phyloP scores from a whole-genome alignment of 2,329 filamentous ascomycete genomes.

The Immersiporthe knoxdaviesiana region DNA sequence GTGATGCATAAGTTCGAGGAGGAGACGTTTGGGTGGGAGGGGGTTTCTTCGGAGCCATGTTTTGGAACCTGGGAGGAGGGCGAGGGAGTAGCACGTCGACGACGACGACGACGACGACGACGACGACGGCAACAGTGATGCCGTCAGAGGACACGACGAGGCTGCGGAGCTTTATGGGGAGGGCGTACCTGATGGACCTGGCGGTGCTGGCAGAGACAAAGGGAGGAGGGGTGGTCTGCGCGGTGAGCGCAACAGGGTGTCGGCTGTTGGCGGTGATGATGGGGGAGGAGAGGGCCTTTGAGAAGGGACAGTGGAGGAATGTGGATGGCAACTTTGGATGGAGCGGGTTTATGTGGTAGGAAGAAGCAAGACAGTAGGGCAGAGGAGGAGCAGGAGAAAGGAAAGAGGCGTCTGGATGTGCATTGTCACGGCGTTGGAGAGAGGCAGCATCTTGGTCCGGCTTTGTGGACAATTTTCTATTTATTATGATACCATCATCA shows the following conservation, averaged over 20 bases:
- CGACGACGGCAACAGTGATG: constrained; percentile 35
- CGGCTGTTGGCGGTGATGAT: constrained; percentile 81
- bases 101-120: constrained; percentile 31
- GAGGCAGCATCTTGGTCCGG: not conserved
- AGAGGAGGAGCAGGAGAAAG: too few relatives aligned
- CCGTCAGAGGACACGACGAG: constrained; percentile 61
- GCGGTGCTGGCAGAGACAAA: constrained; percentile 67
- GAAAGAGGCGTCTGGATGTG: not conserved
- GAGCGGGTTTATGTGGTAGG: constrained; percentile 46
- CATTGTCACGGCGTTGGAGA: not conserved
- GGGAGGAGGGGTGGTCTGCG: constrained; percentile 72
- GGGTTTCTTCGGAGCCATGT: constrained; percentile 84
- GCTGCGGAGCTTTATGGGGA: constrained; percentile 73
- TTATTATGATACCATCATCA: constrained; percentile 3
- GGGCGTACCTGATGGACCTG: constrained; percentile 83
- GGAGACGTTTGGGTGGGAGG: constrained; percentile 83
- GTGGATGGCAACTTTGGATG: constrained; percentile 74
- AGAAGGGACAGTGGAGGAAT: constrained; percentile 70
- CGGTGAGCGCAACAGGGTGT: constrained; percentile 73
- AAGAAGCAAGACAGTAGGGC: too few relatives aligned
- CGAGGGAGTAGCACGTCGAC: constrained; percentile 34
- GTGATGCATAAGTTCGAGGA: constrained; percentile 70
- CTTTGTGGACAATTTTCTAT: not conserved
- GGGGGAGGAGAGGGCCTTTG: constrained; percentile 75
- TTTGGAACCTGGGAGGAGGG: constrained; percentile 71